Percentiles rank a stretch among this genome's conserved stretches.
phyloP scores from a whole-genome alignment of 1,284 basidiomycete species.

The Fomitopsis pinicola region DNA sequence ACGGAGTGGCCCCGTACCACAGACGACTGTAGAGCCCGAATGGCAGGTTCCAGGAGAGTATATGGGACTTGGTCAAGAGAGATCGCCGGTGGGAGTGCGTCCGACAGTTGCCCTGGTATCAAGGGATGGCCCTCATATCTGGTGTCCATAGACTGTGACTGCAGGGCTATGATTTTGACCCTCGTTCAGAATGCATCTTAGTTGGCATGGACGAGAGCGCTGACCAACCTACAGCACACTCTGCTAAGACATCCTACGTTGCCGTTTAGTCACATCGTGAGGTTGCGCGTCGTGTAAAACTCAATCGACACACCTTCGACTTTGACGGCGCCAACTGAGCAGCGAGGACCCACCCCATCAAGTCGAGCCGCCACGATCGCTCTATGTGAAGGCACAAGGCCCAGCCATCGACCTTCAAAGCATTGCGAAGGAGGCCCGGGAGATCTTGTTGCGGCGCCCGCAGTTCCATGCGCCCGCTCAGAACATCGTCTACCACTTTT shows the following conservation, averaged over 20 bases:
- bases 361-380: slow-evolving; percentile 1
- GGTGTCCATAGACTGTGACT: neutral
- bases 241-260: too few species aligned
- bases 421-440: neutral
- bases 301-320: neutral
- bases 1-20: slow-evolving; percentile 20
- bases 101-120: neutral
- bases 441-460: slow-evolving; percentile 1
- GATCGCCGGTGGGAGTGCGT: neutral
- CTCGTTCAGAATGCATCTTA: too few species aligned
- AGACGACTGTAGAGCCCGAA: slow-evolving; percentile 24
- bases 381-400: neutral
- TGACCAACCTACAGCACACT: too few species aligned
- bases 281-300: neutral
- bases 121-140: neutral
- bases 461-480: slow-evolving; percentile 4
- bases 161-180: neutral
- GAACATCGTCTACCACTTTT: slow-evolving; percentile 1
- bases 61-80: slow-evolving; percentile 15
- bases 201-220: too few species aligned
- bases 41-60: slow-evolving; percentile 9
- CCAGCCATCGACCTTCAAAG: neutral
- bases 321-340: slow-evolving; percentile 1
- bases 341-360: neutral
- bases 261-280: neutral